phyloP scores from a whole-genome alignment of 2,329 filamentous ascomycete species.

The Colletotrichum sp. region DNA sequence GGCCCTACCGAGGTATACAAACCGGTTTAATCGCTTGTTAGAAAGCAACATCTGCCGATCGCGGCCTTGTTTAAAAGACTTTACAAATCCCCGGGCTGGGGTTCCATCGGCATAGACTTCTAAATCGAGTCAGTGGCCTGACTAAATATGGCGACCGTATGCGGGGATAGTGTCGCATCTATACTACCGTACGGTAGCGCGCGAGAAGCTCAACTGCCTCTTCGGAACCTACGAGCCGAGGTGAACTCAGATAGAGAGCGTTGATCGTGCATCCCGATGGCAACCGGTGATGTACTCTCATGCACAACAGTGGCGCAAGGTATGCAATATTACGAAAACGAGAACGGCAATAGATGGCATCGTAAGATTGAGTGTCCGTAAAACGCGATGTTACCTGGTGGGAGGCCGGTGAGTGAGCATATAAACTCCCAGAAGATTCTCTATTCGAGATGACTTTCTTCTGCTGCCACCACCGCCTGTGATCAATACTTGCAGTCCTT shows the following conservation, averaged over 20 bases:
- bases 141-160: neutral
- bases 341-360: neutral
- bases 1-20: neutral
- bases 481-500: neutral
- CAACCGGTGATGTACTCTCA: neutral
- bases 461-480: neutral
- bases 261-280: neutral
- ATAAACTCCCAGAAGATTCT: neutral
- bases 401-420: neutral
- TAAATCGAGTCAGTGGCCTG: neutral
- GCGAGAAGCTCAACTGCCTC: neutral
- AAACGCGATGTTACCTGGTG: neutral
- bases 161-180: neutral
- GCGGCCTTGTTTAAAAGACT: neutral
- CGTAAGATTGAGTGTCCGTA: neutral
- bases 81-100: neutral
- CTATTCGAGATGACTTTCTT: neutral
- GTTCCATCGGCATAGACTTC: neutral
- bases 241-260: neutral
- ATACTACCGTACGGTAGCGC: neutral
- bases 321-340: neutral
- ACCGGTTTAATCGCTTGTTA: neutral
- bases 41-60: neutral
- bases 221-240: neutral
- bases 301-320: neutral